These are phyloP conservation scores for Puccinia brachypodii DNA, from an alignment of 1,284 basidiomycete genomes.

Conservation along the genomic window DNA sequence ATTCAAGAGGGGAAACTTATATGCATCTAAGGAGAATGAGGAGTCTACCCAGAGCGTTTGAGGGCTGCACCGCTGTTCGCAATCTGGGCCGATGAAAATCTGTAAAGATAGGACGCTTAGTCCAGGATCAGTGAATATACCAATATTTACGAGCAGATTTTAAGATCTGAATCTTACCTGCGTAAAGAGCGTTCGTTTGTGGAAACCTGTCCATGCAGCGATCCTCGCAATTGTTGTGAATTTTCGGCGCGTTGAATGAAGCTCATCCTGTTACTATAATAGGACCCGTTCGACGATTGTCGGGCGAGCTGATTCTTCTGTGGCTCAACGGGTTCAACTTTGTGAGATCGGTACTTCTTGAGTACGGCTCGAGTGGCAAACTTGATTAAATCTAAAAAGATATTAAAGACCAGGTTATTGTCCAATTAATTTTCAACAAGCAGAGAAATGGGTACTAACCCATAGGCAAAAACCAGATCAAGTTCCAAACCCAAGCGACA, in stretches of 20 bases:
- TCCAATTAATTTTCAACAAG: not conserved
- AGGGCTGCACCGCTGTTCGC: too few species aligned
- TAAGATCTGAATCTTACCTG: slow-evolving; percentile 13
- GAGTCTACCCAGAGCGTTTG: too few species aligned
- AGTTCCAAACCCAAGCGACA: slow-evolving; percentile 63
- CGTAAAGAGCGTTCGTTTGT: slow-evolving; percentile 32
- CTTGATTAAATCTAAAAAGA: slow-evolving; percentile 81
- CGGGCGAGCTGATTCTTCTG: not conserved
- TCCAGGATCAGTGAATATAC: not conserved
- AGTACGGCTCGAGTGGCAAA: slow-evolving; percentile 66
- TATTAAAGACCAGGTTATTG: too few species aligned
- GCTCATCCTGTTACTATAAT: slow-evolving; percentile 96
- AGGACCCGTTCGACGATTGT: slow-evolving; percentile 6
- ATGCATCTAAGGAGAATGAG: too few species aligned
- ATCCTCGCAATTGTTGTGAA: too few species aligned
- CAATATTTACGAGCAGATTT: not conserved
- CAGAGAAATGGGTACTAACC: slow-evolving; percentile 10
- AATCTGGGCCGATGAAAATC: slow-evolving; percentile 47
- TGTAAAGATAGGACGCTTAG: not conserved
- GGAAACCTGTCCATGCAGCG: slow-evolving; percentile 63
- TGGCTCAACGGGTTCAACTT: too few species aligned
- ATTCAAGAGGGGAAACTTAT: too few species aligned
- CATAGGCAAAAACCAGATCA: slow-evolving; percentile 46
- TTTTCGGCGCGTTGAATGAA: slow-evolving; percentile 84
- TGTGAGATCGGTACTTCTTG: slow-evolving; percentile 64